A percentile compares a stretch with the other conserved stretches of the same genome.
phyloP scores from a whole-genome alignment of 768 basidiomycete genomes.

The Rhodotorula paludigena region DNA sequence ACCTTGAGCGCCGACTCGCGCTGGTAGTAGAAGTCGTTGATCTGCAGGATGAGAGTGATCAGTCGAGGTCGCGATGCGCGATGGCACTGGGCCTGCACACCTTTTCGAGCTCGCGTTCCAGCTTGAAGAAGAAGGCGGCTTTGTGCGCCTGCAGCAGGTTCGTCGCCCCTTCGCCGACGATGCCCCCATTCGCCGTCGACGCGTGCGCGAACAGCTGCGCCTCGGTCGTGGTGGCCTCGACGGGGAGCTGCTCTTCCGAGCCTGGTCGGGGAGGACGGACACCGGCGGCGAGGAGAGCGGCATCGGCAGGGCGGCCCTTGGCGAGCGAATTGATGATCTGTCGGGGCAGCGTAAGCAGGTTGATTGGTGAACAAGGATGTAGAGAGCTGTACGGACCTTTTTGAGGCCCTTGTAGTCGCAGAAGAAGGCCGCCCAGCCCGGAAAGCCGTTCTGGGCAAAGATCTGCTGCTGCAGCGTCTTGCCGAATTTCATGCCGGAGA shows the following conservation, averaged over 20 bases:
- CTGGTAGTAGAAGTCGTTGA: conserved; percentile 95
- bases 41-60: conserved; percentile 53
- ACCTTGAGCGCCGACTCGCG: conserved; percentile 92
- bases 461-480: conserved; percentile 87
- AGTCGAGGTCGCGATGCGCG: background rate
- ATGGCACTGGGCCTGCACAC: conserved; percentile 50
- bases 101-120: conserved; percentile 96
- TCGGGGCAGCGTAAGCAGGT: background rate
- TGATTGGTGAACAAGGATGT: background rate
- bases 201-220: conserved; percentile 37
- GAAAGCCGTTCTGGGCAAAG: conserved; percentile 59
- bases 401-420: conserved; percentile 98
- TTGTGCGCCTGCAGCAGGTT: conserved; percentile 90
- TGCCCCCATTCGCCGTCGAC: conserved; percentile 23
- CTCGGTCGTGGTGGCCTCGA: conserved; percentile 31
- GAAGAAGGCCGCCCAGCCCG: conserved; percentile 93
- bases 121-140: conserved; percentile 97
- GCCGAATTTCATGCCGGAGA: conserved; percentile 73
- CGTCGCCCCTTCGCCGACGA: conserved; percentile 47
- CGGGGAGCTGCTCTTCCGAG: conserved; percentile 31
- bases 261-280: conserved; percentile 47
- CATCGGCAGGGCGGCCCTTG: conserved; percentile 83
- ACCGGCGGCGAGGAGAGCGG: conserved; percentile 77
- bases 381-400: conserved; percentile 44
- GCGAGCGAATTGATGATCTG: conserved; percentile 92